A percentile compares a stretch with the other conserved stretches of the same genome.
Evolutionary conservation across 2,329 filamentous ascomycete species (phyloP).

Genomic region (Xylaria digitata): DNA sequence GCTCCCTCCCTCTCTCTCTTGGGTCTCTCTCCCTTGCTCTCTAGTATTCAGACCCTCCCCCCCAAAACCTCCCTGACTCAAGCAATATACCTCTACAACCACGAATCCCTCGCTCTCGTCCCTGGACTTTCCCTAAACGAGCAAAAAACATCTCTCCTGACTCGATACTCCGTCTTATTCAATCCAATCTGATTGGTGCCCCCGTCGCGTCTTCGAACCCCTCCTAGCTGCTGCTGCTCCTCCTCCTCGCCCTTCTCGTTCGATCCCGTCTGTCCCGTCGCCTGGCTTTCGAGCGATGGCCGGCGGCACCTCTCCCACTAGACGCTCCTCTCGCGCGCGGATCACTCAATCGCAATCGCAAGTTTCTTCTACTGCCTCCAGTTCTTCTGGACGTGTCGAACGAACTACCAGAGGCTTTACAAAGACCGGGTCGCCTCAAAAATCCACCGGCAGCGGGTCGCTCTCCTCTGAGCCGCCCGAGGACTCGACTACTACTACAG

Average conservation of each 20-base stretch:
- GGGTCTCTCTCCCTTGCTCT: background rate
- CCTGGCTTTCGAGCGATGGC: constrained; percentile 50
- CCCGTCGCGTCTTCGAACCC: constrained; percentile 34
- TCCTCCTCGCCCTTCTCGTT: constrained; percentile 31
- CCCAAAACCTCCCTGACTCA: constrained; percentile 35
- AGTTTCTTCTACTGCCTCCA: constrained; percentile 81
- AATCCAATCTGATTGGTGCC: constrained; percentile 21
- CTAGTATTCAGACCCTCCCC: constrained; percentile 20
- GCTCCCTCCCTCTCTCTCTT: constrained; percentile 39
- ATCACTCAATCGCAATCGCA: constrained; percentile 79
- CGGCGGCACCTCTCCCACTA: constrained; percentile 72
- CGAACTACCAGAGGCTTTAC: constrained; percentile 77
- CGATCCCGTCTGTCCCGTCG: constrained; percentile 28
- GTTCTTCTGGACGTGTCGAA: constrained; percentile 80
- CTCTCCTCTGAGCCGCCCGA: constrained; percentile 76
- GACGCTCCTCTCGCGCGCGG: constrained; percentile 92
- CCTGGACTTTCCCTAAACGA: constrained; percentile 31
- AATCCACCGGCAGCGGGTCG: constrained; percentile 79
- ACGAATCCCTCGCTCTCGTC: constrained; percentile 19
- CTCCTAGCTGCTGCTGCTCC: constrained; percentile 35
- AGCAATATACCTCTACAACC: constrained; percentile 23
- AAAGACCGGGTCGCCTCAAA: constrained; percentile 78
- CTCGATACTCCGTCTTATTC: constrained; percentile 25
- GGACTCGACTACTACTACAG: constrained; percentile 62
- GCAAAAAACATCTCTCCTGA: constrained; percentile 15